Base-by-base conservation (phyloP, 805 yeast species). In the Saccharomyces cerevisiae region DNA sequence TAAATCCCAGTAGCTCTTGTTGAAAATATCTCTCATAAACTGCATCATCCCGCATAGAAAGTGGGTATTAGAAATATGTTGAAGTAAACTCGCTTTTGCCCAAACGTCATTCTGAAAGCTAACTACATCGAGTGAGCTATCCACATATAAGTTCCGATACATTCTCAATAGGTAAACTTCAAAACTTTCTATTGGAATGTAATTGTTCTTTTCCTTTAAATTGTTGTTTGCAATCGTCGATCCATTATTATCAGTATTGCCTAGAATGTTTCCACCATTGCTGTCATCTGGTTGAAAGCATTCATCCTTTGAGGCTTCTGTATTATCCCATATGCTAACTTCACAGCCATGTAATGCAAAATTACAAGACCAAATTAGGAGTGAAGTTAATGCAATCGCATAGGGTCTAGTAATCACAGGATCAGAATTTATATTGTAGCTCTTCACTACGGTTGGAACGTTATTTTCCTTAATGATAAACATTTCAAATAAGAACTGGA, bases 401-500 rank as follows among this genome's bases (percentile, higher is more conserved):
- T 71, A 70, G 27, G 70, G 61, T 51, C 75, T 63, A 30, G 73
- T 71, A 54, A 73, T 73, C 50, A 78, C 70, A 4, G 81, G 77
- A 61, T 83, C 86, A 2, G 74, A 65, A 55, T 79, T 79, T 0
- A 82, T 78, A 49, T 77, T 74, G 65, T 80, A 81, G 50, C 74
- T 77, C n/a, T 47, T 50, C 14, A 55, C 47, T 41, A 73, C 72
- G 47, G 71, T 70, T 46, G 77, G 79, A 46, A 68, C 72, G 26
- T 60, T 57, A 13, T 73, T 66, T 57, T 78, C 82, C 59, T 75
- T 77, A n/a, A 49, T 46, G 48, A 84, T 64, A 57, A 81, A 78
- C 79, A 81, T 79, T 62, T 85, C 89, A 70, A 79, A 80, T 28
- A 85, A 61, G 53, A 83, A 74, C 58, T 82, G 70, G 57, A 81